These are phyloP conservation scores for Vitis riparia DNA, from an alignment of 164 flowering plant species.

Conservation along the genomic window DNA sequence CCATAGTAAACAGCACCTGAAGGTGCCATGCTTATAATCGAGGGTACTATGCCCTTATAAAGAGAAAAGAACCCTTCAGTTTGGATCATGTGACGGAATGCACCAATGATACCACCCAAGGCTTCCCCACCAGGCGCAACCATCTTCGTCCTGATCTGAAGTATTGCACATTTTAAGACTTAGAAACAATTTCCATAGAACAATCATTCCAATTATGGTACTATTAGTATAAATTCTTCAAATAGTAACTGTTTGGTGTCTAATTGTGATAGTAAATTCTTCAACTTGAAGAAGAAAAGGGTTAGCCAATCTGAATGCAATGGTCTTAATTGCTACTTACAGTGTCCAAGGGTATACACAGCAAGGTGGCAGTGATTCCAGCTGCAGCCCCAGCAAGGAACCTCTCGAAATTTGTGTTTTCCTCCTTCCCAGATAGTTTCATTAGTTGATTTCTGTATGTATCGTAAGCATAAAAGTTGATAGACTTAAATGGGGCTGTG, in stretches of 20 bases:
- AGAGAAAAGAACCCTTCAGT: conserved; percentile 92
- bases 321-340: conserved; percentile 34
- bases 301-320: no score
- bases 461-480: conserved; percentile 85
- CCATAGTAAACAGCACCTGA: conserved; percentile 94
- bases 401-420: conserved; percentile 78
- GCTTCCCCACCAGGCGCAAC: conserved; percentile 95
- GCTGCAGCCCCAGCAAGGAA: conserved; percentile 95
- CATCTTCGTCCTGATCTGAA: conserved; percentile 82
- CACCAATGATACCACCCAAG: conserved; percentile 83
- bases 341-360: conserved; percentile 91
- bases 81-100: conserved; percentile 68
- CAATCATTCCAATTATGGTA: no score
- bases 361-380: conserved; percentile 80
- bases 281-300: background rate
- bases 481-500: conserved; percentile 92
- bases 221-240: no score
- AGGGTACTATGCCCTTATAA: conserved; percentile 87
- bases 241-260: no score
- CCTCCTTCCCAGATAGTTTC: conserved; percentile 67
- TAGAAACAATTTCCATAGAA: background rate
- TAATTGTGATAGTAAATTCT: background rate
- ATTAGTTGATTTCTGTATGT: conserved; percentile 79
- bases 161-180: conserved; percentile 1
- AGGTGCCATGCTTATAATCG: conserved; percentile 88